Conservation (phyloP, 1,284 basidiomycete genomes). For the Hymenochaete sp. region DNA sequence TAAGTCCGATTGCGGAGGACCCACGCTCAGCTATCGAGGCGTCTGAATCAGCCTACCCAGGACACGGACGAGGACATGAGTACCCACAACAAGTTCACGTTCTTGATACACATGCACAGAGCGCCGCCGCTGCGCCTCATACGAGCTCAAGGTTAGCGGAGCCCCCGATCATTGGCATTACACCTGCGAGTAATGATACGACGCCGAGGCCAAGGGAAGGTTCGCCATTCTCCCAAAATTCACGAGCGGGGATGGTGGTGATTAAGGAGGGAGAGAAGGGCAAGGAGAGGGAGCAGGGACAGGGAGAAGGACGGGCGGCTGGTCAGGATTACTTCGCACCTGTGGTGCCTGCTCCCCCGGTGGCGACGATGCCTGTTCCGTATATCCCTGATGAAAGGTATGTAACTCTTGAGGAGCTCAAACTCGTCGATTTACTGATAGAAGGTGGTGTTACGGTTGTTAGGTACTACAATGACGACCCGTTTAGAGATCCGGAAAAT, state of each 20-base stretch:
- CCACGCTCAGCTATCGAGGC: constrained; percentile 15
- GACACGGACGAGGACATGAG: too few species aligned
- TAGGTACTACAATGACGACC: constrained; percentile 13
- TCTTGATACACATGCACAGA: too few species aligned
- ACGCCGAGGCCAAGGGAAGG: constrained; percentile 10
- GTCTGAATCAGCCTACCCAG: too few species aligned
- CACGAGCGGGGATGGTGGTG: neutral
- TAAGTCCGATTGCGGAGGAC: constrained; percentile 16
- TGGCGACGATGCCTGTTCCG: constrained; percentile 11
- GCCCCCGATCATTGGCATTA: too few species aligned
- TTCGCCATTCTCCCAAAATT: neutral
- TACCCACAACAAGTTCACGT: too few species aligned
- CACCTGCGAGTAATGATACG: constrained; percentile 9
- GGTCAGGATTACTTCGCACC: neutral
- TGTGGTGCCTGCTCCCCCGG: constrained; percentile 9
- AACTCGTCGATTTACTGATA: too few species aligned
- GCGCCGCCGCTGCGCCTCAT: too few species aligned
- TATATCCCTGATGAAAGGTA: constrained; percentile 5
- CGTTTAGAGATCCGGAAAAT: constrained; percentile 16
- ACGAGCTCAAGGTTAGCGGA: too few species aligned
- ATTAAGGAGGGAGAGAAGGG: constrained; percentile 15
- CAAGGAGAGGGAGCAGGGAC: constrained; percentile 7
- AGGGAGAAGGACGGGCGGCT: neutral
- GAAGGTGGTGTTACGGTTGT: too few species aligned
- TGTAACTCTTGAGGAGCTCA: neutral